Evolutionary conservation across 108 stramenopile species (phyloP), one percentile per base, ranked within the genome.

Genomic region (Seminavis robusta): DNA sequence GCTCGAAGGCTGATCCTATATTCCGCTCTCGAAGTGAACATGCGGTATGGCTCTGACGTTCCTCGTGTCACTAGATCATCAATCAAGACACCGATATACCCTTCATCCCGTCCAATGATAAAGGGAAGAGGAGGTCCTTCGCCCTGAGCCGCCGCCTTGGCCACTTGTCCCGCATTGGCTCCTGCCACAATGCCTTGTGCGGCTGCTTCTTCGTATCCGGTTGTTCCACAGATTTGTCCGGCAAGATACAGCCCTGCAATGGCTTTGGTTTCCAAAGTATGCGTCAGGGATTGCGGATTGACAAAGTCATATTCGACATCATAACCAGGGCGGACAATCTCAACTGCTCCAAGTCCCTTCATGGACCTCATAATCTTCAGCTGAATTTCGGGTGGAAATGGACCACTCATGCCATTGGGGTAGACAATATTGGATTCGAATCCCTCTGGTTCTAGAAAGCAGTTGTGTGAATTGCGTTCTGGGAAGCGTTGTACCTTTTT

Each of bases 181-280:
- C 97, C 97, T 5, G 97, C 97, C 15, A 98, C 78, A 37, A 98
- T 77, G 15, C 96, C 96, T 66, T 97, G 96, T 4, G 96, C 98
- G 0, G 83, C 98, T 6, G 98, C 98, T 66, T 99, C 98, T 75
- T 99, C 98, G 65, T 99, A 99, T 16, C 98, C 98, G 8, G 98
- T 99, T 8, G 98, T 99, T 8, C 98, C 96, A 65, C 95, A 97
- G 57, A 99, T 99, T 72, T 98, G 95, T 6, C 98, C 98, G 5
- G 98, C 98, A 31, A 99, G 76, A 67, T 81, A 97, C 20, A 99
- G 73, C 16, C 97, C 97, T 9, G 51, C 59, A 36, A 94, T 92
- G 31, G 74, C 66, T 71, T 95, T 96, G 2, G 94, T 88, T 75
- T 97, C 96, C 28, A 99, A 69, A 2, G 94, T 92, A 52, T 95